Evolutionary conservation across 768 basidiomycete species (phyloP), one percentile per base, ranked within the genome.

Genomic region (Floccularia luteovirens): DNA sequence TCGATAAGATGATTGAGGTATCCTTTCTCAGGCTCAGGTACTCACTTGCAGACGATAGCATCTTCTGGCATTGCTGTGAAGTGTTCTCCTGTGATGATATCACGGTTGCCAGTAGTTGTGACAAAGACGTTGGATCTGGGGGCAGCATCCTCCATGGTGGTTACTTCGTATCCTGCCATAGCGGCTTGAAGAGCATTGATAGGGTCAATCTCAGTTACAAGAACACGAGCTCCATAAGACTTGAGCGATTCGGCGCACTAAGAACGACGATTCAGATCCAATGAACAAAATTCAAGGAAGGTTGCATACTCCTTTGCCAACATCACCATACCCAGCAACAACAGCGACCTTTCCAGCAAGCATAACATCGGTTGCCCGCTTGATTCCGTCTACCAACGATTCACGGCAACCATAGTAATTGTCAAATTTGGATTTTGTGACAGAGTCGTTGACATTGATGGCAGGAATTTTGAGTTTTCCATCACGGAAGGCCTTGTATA

Each of bases 291-390:
- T 28, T 19, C 27, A 12, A 25, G 21, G 24, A 22, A 37, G 16
- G 4, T 41, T 17, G 81, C 91, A 53, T 68, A 96, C 92, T 42
- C 96, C 96, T 67, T 99, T 99, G 52, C 96, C 96, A 50, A 99
- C 96, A 58, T 99, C 96, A 67, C 96, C 96, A 63, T 83, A 99
- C 42, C 96, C 96, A 50, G 96, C 96, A 51, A 99, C 96, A 49
- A 98, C 90, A 39, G 92, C 93, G 49, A 99, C 93, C 71, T 99
- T 99, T 39, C 94, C 96, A 50, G 96, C 96, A 61, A 99, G 82
- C 96, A 99, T 99, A 62, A 99, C 90, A 62, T 99, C 96, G 48
- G 96, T 99, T 44, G 96, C 96, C 57, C 96, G 92, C 79, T 99
- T 99, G 72, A 99, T 97, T 53, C 96, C 96, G 61, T 99, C 96